Evolutionary conservation across 1,284 basidiomycete species (phyloP).

Genomic region (Microbotryum lychnidis-dioicae): DNA sequence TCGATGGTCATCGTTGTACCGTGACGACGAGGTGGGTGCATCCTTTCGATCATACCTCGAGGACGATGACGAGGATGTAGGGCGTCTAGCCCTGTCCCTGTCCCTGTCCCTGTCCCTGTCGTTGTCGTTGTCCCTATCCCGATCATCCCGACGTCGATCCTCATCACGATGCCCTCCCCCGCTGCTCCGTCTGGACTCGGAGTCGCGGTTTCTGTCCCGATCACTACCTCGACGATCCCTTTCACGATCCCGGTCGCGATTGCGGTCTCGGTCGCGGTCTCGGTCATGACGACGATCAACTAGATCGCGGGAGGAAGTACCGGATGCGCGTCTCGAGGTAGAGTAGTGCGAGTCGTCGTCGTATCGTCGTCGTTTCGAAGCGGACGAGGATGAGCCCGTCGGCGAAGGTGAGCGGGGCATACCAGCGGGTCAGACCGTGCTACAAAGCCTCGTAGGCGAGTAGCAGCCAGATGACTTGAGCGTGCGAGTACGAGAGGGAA

Average conservation of each 20-base stretch:
- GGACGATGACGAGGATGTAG: background rate
- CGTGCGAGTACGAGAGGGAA: too few species aligned
- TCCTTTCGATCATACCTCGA: constrained; percentile 26
- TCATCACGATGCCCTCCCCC: constrained; percentile 40
- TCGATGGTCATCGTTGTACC: constrained; percentile 42
- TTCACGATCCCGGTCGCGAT: too few species aligned
- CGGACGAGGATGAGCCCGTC: background rate
- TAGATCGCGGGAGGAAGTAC: too few species aligned
- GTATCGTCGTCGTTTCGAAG: constrained; percentile 5
- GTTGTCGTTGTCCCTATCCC: constrained; percentile 23
- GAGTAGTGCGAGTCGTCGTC: constrained; percentile 8
- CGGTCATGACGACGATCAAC: too few species aligned
- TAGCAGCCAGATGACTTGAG: too few species aligned
- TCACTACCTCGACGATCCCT: too few species aligned
- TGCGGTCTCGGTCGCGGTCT: too few species aligned
- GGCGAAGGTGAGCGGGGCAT: constrained; percentile 24
- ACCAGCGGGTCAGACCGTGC: too few species aligned
- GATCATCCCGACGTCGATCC: constrained; percentile 34
- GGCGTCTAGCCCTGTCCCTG: constrained; percentile 44
- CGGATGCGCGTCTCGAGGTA: background rate
- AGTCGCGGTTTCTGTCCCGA: too few species aligned
- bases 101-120: constrained; percentile 40
- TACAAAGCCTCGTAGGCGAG: too few species aligned
- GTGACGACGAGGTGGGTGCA: constrained; percentile 22
- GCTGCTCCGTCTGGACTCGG: too few species aligned